Conservation (phyloP, 164 flowering plant species). For the Tinospora cordifolia region DNA sequence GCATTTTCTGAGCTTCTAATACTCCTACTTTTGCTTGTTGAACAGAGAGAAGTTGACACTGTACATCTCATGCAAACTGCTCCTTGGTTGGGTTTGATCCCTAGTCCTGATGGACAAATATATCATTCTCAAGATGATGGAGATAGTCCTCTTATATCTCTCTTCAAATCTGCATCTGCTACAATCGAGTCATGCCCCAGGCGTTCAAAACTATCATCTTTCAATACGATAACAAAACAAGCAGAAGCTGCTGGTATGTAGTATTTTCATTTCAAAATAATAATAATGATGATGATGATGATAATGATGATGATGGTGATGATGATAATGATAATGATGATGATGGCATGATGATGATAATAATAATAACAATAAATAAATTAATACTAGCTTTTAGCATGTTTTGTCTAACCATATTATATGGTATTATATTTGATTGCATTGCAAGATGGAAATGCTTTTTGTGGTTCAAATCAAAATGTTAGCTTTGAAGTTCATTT, state of each 20-base stretch:
- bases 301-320: no score
- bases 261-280: not conserved
- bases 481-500: no score
- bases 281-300: no score
- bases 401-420: not conserved
- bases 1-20: constrained; percentile 10
- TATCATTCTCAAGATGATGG: constrained; percentile 55
- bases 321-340: no score
- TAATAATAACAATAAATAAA: no score
- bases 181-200: constrained; percentile 52
- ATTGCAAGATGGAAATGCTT: no score
- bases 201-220: constrained; percentile 50
- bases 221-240: constrained; percentile 75
- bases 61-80: constrained; percentile 85
- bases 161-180: constrained; percentile 71
- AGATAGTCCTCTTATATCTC: constrained; percentile 74
- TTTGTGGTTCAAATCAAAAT: no score
- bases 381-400: no score
- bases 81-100: constrained; percentile 91
- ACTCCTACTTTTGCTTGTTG: constrained; percentile 10
- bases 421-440: not conserved
- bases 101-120: constrained; percentile 82
- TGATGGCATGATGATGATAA: no score
- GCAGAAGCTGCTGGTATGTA: constrained; percentile 96
- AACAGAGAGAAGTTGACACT: constrained; percentile 86